Evolutionary conservation across 495 filamentous ascomycete genomes (phyloP), one percentile per base, ranked within the genome.

Genomic region (Xylaria cubensis): DNA sequence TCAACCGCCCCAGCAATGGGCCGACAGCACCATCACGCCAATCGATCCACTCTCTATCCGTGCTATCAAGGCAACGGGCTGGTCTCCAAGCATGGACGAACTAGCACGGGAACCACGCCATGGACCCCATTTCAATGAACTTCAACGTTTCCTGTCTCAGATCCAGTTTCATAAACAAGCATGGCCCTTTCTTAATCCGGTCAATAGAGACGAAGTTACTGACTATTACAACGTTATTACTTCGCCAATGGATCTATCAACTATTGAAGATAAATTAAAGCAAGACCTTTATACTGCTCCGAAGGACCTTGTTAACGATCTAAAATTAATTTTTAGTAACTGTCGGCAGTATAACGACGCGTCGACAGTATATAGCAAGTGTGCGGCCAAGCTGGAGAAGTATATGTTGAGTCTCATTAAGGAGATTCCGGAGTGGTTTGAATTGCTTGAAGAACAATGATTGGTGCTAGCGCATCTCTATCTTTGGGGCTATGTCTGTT

Each of bases 221-320:
- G 92, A 94, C 76, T 94, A 94, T 80, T 94, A 94, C 80, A 89
- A 92, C 67, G 91, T 94, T 39, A 94, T 94, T 78, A 87, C 89
- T 73, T 88, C 93, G 74, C 92, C 92, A 2, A 94, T 94, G 92
- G 92, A 71, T 61, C 36, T 73, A 21, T 70, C 65, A n/a, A 93
- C 91, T 12, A 94, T 94, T 90, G 92, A 94, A 74, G 88, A 91
- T 71, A 92, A 92, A 78, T 88, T 91, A 53, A 90, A 93, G 73
- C 91, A 91, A 69, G 92, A 94, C 78, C 82, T 87, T 71, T 94
- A 94, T 75, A 87, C 89, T 9, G 88, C 85, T 1, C 90, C 91
- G 1, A 91, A 93, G 63, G 92, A 93, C 59, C 93, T 94, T 76
- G 88, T 93, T 77, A 86, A 86, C 64, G 92, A 94, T 78, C 90